Base-by-base conservation (phyloP, 306 rosid species). In the Senna tora region DNA sequence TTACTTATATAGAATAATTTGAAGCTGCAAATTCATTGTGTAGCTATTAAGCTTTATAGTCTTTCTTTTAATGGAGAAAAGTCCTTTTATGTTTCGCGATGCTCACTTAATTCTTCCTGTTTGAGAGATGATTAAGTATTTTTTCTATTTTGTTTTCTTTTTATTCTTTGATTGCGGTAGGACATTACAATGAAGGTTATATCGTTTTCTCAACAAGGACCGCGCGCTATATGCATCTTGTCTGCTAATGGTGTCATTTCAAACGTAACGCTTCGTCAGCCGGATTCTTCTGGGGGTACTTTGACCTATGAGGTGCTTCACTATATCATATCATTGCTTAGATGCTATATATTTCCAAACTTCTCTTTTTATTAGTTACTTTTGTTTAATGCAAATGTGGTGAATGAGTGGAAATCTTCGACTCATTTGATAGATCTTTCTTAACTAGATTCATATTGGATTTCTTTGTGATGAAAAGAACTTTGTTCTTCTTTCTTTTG, bases 221-320 rank as follows among this genome's bases (percentile, higher is more conserved):
- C 91, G 4, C 87, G 96, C 56, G 93, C 86, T 62, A 81, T 87
- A 76, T 87, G 92, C 69, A 81, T 89, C 69, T 72, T 91, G 46
- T 88, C 97, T 63, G 96, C 93, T 1, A 85, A 52, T 17, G 97
- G 97, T 52, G 79, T 75, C 20, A 79, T 91, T 77, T 84, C 91
- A 17, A 89, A 81, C 67, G 96, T 91, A 63, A 81, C 87, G 7
- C 86, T 91, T 73, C 87, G 86, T 7, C 91, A 87, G 34, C 94
- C 93, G 16, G 89, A 88, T 77, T 85, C 96, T 65, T 87, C 86
- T 4, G 89, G 89, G 12, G 89, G 87, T 11, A 83, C 84, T 64
- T 64, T 85, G 76, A 88, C 89, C 36, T 79, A 87, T 73, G 95
- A 91, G 92, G 97, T 91, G 58, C 68, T 77, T 28, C 71, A 63